phyloP scores from a whole-genome alignment of 345 rosid genomes.

The Brassica rapa region DNA sequence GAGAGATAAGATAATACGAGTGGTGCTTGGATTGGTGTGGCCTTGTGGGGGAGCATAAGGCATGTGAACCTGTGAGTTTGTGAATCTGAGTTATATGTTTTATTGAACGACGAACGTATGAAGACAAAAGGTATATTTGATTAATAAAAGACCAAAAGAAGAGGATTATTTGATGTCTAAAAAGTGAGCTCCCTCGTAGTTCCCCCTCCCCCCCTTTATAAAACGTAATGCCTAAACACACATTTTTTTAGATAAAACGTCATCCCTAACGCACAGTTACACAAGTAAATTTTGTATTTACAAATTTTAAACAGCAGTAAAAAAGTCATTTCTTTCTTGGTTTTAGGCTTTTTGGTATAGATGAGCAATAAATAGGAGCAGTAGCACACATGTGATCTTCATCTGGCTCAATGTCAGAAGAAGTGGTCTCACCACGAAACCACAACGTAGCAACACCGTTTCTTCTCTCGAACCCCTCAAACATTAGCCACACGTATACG shows the following conservation, averaged over 20 bases:
- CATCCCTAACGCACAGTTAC: neutral
- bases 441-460: constrained; percentile 27
- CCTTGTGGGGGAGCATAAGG: constrained; percentile 25
- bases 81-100: constrained; percentile 2
- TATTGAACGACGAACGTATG: constrained; percentile 28
- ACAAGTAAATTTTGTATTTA: neutral
- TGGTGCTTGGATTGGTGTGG: constrained; percentile 30
- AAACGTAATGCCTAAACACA: neutral
- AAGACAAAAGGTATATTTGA: constrained; percentile 1
- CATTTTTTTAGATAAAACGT: neutral
- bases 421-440: constrained; percentile 41
- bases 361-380: constrained; percentile 24
- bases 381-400: constrained; percentile 32
- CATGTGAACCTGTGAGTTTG: constrained; percentile 31
- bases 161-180: neutral
- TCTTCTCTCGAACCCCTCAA: constrained; percentile 33
- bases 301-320: neutral
- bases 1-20: constrained; percentile 6
- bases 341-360: neutral
- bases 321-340: neutral
- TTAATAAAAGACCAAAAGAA: neutral
- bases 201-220: neutral
- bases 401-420: constrained; percentile 39
- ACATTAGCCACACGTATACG: constrained; percentile 23
- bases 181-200: neutral